Evolutionary conservation across 768 basidiomycete species (phyloP), one percentile per base, ranked within the genome.

Genomic region (Trametes cinnabarina): DNA sequence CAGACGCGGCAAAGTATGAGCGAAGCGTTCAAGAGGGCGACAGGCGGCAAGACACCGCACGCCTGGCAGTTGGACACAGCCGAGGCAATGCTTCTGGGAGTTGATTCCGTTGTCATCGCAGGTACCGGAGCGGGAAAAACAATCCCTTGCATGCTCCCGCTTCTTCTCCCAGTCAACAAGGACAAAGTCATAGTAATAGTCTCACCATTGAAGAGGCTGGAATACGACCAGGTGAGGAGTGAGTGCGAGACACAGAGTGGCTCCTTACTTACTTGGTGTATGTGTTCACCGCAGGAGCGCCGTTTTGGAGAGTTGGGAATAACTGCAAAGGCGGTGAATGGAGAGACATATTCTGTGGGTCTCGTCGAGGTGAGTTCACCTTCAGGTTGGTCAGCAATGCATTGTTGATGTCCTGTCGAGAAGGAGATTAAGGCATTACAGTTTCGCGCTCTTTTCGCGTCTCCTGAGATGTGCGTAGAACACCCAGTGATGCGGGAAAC

Each of bases 391-490:
- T 32, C 30, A 32, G 30, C n/a, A n/a, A n/a, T n/a, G n/a, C n/a
- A n/a, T n/a, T 32, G 30, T 7, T 12, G 12, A 32, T 32, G 8
- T 39, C 14, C 11, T 14, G n/a, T n/a, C n/a, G n/a, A n/a, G n/a
- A n/a, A n/a, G n/a, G n/a, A n/a, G n/a, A n/a, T n/a, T n/a, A 10
- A 48, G 39, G 40, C 28, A 40, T 43, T 23, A 47, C 30, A 65
- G 19, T 61, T 57, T 35, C 57, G 57, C 10, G 56, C 63, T n/a
- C 23, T 70, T 9, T 44, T 70, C 40, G 51, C 59, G 8, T 60
- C 63, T 3, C 69, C 70, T 3, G 66, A 71, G 50, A 69, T 69
- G 67, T 60, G 53, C 49, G 51, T 65, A 6, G 15, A 63, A 15
- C 54, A 69, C 25, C n/a, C 43, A 1, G 47, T 37, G 1, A 62